A percentile compares a stretch with the other conserved stretches of the same genome.
These are phyloP conservation scores for Arachnopeziza araneosa DNA, from an alignment of 2,329 filamentous ascomycete genomes.

Conservation along the genomic window DNA sequence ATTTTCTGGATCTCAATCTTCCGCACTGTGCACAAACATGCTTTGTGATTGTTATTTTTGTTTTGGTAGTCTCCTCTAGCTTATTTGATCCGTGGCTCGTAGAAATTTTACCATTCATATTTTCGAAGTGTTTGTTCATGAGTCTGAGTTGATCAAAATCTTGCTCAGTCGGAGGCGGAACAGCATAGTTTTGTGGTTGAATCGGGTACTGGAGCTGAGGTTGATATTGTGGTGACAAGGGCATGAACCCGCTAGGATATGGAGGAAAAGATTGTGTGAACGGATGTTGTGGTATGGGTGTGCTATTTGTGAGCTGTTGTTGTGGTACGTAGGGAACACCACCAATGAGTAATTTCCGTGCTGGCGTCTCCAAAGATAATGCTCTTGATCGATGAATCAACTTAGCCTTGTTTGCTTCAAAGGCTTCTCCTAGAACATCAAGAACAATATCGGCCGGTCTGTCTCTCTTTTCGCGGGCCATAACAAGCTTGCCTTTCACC, in stretches of 20 bases:
- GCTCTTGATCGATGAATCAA: slow-evolving; percentile 15
- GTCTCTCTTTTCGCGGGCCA: slow-evolving; percentile 24
- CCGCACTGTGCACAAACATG: slow-evolving; percentile 41
- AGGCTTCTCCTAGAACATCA: slow-evolving; percentile 21
- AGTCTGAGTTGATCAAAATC: slow-evolving; percentile 17
- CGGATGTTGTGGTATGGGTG: slow-evolving; percentile 1
- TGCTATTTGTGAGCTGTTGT: slow-evolving; percentile 8
- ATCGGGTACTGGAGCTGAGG: background rate
- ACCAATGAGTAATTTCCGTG: slow-evolving; percentile 12
- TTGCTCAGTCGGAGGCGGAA: slow-evolving; percentile 8
- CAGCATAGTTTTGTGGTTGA: slow-evolving; percentile 1
- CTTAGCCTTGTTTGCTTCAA: slow-evolving; percentile 9
- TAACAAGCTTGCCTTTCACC: slow-evolving; percentile 25
- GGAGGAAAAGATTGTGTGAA: background rate
- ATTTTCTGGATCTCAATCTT: slow-evolving; percentile 35
- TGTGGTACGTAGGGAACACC: slow-evolving; percentile 13
- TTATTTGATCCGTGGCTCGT: background rate
- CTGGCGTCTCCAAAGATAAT: background rate
- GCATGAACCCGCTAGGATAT: background rate
- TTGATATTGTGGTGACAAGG: background rate
- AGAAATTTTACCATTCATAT: background rate
- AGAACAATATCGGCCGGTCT: slow-evolving; percentile 10
- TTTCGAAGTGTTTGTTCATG: slow-evolving; percentile 19
- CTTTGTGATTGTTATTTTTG: slow-evolving; percentile 30
- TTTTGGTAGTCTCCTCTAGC: slow-evolving; percentile 21